Base-by-base conservation (phyloP, 1,284 basidiomycete genomes). In the Apiotrichum brassicae region DNA sequence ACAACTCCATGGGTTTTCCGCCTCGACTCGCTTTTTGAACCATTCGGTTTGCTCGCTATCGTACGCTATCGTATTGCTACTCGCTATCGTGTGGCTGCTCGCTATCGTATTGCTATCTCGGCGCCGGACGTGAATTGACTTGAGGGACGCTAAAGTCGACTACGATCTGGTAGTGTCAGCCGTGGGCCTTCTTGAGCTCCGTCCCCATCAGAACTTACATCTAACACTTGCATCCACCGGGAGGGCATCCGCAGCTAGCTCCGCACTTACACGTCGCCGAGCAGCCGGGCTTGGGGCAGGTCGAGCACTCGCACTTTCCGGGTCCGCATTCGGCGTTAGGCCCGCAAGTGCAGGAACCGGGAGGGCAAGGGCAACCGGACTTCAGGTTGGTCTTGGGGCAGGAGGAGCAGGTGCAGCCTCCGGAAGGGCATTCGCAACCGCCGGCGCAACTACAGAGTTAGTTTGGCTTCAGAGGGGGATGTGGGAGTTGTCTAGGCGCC, bases 141-240 rank as follows among this genome's bases (percentile, higher is more conserved):
- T n/a, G n/a, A n/a, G n/a, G n/a, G n/a, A n/a, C 9, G n/a, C n/a
- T 35, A 18, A 6, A 14, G 33, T 12, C n/a, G 33, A 14, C 33
- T 35, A 11, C 6, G 33, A 35, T 8, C 33, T 18, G 33, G 33
- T 12, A 8, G 9, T n/a, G 33, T 18, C n/a, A 30, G 20, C n/a
- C n/a, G n/a, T n/a, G n/a, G n/a, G n/a, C n/a, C n/a, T n/a, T n/a
- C n/a, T n/a, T n/a, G n/a, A n/a, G n/a, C n/a, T n/a, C n/a, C n/a
- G n/a, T n/a, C n/a, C n/a, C 33, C 7, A 4, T 26, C 18, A 5
- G 8, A 11, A 9, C 38, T 16, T n/a, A 16, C 38, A 12, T 16
- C 12, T 42, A 42, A 33, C 60, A 64, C 36, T 48, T 46, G 52
- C 62, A 64, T 46, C 56, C 56, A 19, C 56, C 49, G 24, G 62